Percentiles rank a stretch among this genome's conserved stretches.
Conservation (phyloP, 345 rosid species). For the Theobroma cacao region DNA sequence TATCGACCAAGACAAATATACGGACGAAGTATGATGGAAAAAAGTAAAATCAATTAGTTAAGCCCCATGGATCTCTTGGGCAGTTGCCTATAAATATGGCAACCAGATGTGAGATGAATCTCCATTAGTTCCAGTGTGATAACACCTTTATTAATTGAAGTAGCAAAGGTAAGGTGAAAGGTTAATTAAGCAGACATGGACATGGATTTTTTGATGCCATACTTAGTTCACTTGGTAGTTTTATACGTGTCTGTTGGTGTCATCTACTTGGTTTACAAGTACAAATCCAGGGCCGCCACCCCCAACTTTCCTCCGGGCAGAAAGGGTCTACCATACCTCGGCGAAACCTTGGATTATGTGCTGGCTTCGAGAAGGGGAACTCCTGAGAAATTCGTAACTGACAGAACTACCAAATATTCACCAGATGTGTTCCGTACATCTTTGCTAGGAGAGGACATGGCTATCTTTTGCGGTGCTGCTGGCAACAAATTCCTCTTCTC, state of each 20-base stretch:
- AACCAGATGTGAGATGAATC: too few relatives aligned
- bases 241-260: conserved; percentile 3
- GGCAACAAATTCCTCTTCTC: conserved; percentile 33
- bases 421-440: conserved; percentile 26
- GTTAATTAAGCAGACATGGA: neutral
- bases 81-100: too few relatives aligned
- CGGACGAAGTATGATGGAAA: too few relatives aligned
- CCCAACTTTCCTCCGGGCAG: conserved; percentile 15
- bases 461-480: conserved; percentile 24
- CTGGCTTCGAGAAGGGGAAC: conserved; percentile 11
- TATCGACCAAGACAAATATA: too few relatives aligned
- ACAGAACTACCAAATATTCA: conserved; percentile 27
- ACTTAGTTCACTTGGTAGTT: conserved; percentile 17
- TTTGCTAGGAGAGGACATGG: conserved; percentile 27
- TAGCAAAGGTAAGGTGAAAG: neutral
- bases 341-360: conserved; percentile 22
- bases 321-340: conserved; percentile 24
- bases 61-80: too few relatives aligned
- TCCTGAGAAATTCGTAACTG: conserved; percentile 27
- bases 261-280: conserved; percentile 13
- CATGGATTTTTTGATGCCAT: conserved; percentile 4
- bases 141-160: too few relatives aligned
- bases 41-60: too few relatives aligned
- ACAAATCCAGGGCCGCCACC: neutral
- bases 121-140: too few relatives aligned